Percentiles rank a stretch among this genome's conserved stretches.
Conservation (phyloP, 495 filamentous ascomycete species). For the Tuber aestivum region DNA sequence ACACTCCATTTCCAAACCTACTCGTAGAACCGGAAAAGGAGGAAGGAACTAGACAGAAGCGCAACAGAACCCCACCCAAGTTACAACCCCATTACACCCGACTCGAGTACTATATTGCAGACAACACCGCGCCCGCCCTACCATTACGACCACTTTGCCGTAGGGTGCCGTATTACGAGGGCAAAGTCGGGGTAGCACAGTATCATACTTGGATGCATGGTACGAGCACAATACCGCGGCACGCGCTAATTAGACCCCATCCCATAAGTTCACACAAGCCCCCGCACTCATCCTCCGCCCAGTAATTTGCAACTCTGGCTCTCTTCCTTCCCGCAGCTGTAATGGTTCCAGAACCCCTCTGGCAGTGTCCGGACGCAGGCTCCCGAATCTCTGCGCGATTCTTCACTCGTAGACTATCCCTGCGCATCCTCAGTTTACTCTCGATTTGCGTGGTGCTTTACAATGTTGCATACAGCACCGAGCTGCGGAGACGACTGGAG, state of each 20-base stretch:
- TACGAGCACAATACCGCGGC: not conserved
- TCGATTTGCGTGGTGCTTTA: constrained; percentile 20
- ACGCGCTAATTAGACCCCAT: not conserved
- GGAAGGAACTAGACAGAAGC: not conserved
- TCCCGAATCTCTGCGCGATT: constrained; percentile 14
- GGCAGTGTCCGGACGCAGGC: constrained; percentile 9
- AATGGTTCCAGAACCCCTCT: constrained; percentile 5
- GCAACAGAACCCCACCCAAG: no score
- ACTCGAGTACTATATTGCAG: not conserved
- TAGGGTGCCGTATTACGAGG: no score
- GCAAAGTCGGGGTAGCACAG: not conserved
- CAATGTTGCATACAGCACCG: constrained; percentile 24
- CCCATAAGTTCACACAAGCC: not conserved
- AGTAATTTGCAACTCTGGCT: not conserved
- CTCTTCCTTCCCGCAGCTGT: not conserved
- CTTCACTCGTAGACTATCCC: constrained; percentile 10
- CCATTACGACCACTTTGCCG: not conserved
- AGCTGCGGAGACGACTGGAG: constrained; percentile 17
- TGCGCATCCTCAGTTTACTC: constrained; percentile 9
- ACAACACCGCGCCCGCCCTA: not conserved
- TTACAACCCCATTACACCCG: not conserved
- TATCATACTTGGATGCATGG: no score
- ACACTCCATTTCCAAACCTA: not conserved
- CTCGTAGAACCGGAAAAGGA: not conserved
- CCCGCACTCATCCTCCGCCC: not conserved